Base-by-base conservation (phyloP, 2,329 filamentous ascomycete genomes). In the Malbranchea zuffiana region DNA sequence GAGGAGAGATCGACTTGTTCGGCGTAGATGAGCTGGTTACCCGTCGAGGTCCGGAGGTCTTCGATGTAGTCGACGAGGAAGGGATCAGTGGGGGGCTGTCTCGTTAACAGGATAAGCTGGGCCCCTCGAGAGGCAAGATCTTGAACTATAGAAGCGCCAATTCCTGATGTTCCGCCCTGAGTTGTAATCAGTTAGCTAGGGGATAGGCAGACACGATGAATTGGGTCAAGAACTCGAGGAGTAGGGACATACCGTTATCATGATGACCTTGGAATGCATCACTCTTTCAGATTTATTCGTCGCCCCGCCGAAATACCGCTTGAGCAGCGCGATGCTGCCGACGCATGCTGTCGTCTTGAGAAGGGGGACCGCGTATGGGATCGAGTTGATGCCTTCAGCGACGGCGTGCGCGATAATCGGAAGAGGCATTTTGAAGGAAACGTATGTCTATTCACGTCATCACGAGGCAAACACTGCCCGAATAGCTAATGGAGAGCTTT, bases 51-150 rank as follows among this genome's bases (percentile, higher is more conserved):
- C 38, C 92, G 80, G 27, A 98, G 61, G 56, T 95, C 88, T 49
- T 93, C 80, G 50, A 98, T 82, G 61, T 84, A 93, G 51, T 98
- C 90, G 51, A 83, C 78, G 6, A 96, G 73, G 60, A 95, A 96
- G 8, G 85, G 75, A 57, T 98, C 87, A 24, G 76, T 76, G 8
- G 84, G 74, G 18, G 82, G 69, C 50, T 87, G 75, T 45, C 83
- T 83, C 4, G 88, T 93, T 34, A 98, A 75, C 28, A 98, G 78
- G 41, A 96, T 72, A 44, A 98, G 68, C 65, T 98, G 92, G 31
- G 88, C 87, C 47, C 90, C 90, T 46, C 86, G 77, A 12, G 65
- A 56, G 37, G 88, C 88, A 36, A 98, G 74, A 41, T 80, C 74
- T 46, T 75, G 68, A 4, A 81, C 82, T 28, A 84, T 74, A 39